Conservation (phyloP, 2,329 filamentous ascomycete species). For the Dryadomyces sulphureus region DNA sequence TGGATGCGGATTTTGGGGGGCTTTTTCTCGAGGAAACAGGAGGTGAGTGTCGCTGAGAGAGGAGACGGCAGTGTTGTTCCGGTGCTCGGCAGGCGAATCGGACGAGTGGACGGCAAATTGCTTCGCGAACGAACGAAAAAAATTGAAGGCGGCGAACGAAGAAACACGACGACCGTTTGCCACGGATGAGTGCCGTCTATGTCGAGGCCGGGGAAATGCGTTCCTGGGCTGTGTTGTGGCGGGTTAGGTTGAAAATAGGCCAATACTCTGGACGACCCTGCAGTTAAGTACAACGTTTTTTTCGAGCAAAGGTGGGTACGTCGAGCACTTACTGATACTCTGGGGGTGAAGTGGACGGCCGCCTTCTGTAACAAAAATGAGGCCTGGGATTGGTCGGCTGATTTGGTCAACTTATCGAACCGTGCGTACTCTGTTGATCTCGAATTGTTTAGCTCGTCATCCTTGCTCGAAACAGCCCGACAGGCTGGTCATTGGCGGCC, state of each 20-base stretch:
- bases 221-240: background rate
- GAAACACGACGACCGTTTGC: background rate
- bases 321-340: constrained; percentile 1
- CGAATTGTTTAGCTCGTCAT: no score
- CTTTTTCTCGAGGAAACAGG: background rate
- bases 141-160: background rate
- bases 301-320: constrained; percentile 1
- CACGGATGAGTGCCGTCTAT: background rate
- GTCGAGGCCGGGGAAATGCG: background rate
- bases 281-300: constrained; percentile 1
- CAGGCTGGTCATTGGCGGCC: no score
- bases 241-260: background rate
- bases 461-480: no score
- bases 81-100: background rate
- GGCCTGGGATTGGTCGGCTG: background rate
- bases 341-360: background rate
- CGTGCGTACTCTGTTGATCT: no score
- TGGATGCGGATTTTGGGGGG: no score
- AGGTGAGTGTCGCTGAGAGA: background rate
- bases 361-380: background rate
- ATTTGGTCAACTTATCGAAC: background rate
- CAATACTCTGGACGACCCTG: background rate
- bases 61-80: background rate
- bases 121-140: background rate
- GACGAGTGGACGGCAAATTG: background rate